Evolutionary conservation across 495 filamentous ascomycete genomes (phyloP).

Genomic region (Tuber aestivum): DNA sequence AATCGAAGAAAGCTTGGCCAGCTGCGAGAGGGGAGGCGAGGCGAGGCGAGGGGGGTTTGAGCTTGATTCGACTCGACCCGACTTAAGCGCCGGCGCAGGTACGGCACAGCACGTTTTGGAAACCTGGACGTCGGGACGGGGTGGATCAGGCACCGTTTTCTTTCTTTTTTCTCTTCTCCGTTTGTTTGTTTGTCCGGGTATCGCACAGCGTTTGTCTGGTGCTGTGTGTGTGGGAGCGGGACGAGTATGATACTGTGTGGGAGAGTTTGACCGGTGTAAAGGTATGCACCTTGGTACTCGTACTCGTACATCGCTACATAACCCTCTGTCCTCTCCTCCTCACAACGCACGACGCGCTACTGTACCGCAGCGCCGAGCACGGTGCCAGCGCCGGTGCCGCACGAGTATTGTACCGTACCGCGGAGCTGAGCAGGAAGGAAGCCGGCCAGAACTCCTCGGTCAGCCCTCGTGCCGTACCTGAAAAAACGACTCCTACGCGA

Average conservation of each 20-base stretch:
- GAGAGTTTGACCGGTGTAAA: neutral
- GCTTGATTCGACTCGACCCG: neutral
- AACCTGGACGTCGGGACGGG: neutral
- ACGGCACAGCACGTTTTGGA: slow-evolving; percentile 3
- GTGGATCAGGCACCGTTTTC: neutral
- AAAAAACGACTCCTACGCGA: neutral
- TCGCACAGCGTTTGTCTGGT: neutral
- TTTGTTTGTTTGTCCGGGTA: neutral
- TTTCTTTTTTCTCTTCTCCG: neutral
- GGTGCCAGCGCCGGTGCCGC: neutral
- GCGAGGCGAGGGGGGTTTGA: neutral
- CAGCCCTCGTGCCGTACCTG: neutral
- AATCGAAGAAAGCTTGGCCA: neutral
- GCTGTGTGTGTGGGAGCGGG: neutral
- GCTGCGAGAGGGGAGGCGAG: neutral
- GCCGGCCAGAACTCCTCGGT: neutral
- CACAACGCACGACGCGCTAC: neutral
- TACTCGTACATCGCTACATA: neutral
- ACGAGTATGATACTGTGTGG: neutral
- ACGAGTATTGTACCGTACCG: too few relatives aligned
- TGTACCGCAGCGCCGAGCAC: neutral
- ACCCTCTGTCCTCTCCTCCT: too few relatives aligned
- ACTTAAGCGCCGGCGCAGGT: slow-evolving; percentile 3
- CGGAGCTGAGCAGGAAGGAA: neutral
- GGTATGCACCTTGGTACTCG: neutral